Evolutionary conservation across 106 monocot genomes (phyloP).

Genomic region (Alisma plantagoaquatica): DNA sequence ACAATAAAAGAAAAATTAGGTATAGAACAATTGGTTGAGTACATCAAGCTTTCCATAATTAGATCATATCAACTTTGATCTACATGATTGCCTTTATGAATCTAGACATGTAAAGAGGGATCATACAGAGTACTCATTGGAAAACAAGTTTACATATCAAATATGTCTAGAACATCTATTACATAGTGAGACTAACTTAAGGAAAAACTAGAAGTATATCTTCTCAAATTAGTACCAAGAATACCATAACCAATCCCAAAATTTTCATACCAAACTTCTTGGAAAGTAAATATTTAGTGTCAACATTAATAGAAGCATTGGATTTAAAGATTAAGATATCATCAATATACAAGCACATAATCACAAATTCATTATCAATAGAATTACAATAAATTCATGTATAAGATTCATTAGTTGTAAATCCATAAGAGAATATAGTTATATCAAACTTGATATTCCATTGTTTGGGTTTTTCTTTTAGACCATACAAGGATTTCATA

Average conservation of each 20-base stretch:
- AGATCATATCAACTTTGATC: too few relatives aligned
- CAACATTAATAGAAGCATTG: not conserved
- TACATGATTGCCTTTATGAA: too few relatives aligned
- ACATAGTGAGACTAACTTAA: not conserved
- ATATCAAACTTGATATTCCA: not conserved
- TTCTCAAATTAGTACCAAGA: not conserved
- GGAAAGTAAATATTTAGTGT: not conserved
- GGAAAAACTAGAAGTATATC: not conserved
- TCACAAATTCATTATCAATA: not conserved
- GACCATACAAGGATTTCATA: not conserved
- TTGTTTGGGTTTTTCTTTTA: not conserved
- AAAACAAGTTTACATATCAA: not conserved
- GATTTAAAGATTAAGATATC: not conserved
- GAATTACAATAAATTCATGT: not conserved
- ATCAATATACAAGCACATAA: not conserved
- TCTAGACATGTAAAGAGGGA: too few relatives aligned
- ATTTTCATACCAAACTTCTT: not conserved
- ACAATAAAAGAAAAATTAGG: not conserved
- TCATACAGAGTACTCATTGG: not conserved
- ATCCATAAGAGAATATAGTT: not conserved
- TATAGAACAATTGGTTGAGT: not conserved
- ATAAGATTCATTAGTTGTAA: not conserved
- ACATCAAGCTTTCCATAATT: too few relatives aligned
- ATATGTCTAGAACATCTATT: not conserved
- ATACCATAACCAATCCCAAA: not conserved